Evolutionary conservation across 169 alveolate genomes (phyloP).

Genomic region (Besnoitia besnoiti): DNA sequence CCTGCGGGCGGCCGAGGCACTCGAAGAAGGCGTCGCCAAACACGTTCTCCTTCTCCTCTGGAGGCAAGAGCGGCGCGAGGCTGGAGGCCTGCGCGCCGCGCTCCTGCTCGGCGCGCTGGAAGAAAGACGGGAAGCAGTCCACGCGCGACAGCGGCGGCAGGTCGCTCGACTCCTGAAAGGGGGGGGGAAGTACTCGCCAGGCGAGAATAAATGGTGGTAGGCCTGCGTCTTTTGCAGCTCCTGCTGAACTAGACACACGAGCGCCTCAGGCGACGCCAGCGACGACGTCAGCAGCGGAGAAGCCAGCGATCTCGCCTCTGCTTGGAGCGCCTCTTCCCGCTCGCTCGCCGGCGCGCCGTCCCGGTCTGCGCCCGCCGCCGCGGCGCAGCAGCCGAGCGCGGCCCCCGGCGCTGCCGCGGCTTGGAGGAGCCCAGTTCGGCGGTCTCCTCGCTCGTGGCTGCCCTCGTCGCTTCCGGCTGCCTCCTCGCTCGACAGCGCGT

Average conservation of each 20-base stretch:
- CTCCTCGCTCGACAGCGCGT: too few relatives aligned
- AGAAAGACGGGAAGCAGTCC: background rate
- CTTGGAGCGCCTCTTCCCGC: background rate
- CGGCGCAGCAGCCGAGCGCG: too few relatives aligned
- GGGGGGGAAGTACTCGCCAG: background rate
- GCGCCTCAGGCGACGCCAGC: conserved; percentile 20
- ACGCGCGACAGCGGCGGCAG: conserved; percentile 35
- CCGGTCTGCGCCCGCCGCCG: too few relatives aligned
- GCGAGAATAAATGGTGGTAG: background rate
- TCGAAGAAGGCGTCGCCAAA: background rate
- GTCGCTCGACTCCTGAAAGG: background rate
- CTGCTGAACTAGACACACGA: conserved; percentile 23
- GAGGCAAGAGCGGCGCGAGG: background rate
- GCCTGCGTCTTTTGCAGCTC: background rate
- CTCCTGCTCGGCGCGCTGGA: conserved; percentile 36
- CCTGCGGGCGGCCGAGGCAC: background rate
- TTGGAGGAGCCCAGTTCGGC: too few relatives aligned
- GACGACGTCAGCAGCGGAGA: background rate
- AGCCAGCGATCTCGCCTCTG: background rate
- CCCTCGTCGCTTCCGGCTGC: too few relatives aligned
- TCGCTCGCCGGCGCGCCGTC: too few relatives aligned
- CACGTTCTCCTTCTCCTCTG: background rate
- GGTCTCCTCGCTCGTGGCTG: too few relatives aligned
- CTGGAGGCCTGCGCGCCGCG: conserved; percentile 14
- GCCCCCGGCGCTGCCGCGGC: too few relatives aligned